Base-by-base conservation (phyloP, 345 rosid genomes). In the Draba incana region DNA sequence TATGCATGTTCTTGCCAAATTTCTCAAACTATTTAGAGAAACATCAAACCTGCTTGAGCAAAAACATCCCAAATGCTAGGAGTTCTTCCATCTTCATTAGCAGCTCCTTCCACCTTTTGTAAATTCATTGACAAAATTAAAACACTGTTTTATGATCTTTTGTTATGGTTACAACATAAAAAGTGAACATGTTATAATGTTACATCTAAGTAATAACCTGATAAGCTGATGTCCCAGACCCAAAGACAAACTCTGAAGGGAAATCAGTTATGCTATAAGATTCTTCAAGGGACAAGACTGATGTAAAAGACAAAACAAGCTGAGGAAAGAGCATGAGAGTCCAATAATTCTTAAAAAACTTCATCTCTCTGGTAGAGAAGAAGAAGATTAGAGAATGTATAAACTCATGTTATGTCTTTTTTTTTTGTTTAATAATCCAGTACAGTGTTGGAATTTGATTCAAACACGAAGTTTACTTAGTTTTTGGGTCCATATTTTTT, bases 1-100 rank as follows among this genome's bases (percentile, higher is more conserved):
- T 46, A 47, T 8, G 16, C 7, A 47, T 33, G 48, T 28, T 28
- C 31, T 28, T 28, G 31, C 44, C 55, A 62, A 43, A n/a, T 35
- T 39, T 12, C n/a, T 41, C 44, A 12, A 42, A 15, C 53, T 48
- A 11, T 38, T 11, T 11, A 56, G 10, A 52, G 37, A 12, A 27
- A 12, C 6, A 23, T 7, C 10, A 8, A 71, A 83, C 88, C 85
- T 16, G 65, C 64, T 39, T 76, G 84, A 48, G 83, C 57, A 74
- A 78, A 84, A 20, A 79, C 74, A 43, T 86, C 92, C 89, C 88
- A 86, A 58, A 88, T 73, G 64, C 89, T 82, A 8, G 76, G 81
- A 45, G 80, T 79, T 74, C 87, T 81, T 20, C 91, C 95, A 52
- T 86, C 95, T 69, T 81, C 77, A 9, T 69, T 10, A 30, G 83